Conservation (phyloP, 2,329 filamentous ascomycete genomes). For the Chrysoporthe puriensis region DNA sequence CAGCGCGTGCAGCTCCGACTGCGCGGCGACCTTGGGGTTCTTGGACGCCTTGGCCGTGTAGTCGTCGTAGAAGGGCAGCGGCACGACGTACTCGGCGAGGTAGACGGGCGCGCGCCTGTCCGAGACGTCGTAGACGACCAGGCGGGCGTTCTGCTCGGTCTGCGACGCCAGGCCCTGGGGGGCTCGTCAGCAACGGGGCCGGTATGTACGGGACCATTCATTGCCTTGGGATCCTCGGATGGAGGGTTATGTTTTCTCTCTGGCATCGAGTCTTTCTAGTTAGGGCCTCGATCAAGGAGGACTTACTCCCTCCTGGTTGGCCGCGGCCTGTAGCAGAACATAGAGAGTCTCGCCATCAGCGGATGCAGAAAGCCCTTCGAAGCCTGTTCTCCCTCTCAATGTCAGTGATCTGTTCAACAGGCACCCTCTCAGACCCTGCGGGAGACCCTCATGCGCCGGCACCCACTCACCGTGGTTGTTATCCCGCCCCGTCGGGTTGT, state of each 20-base stretch:
- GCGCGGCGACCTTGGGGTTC: slow-evolving; percentile 56
- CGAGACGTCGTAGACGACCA: slow-evolving; percentile 60
- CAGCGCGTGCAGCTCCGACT: slow-evolving; percentile 71
- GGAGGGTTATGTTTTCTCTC: not conserved
- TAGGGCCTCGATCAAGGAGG: not conserved
- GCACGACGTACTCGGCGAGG: slow-evolving; percentile 66
- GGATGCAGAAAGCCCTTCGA: slow-evolving; percentile 69
- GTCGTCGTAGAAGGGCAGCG: slow-evolving; percentile 62
- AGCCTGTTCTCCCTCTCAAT: slow-evolving; percentile 41
- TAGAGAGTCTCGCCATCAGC: slow-evolving; percentile 66
- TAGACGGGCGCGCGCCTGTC: slow-evolving; percentile 47
- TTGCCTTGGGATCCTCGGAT: not conserved
- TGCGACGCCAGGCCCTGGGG: slow-evolving; percentile 17
- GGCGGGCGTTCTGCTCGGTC: slow-evolving; percentile 52
- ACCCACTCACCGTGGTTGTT: slow-evolving; percentile 62
- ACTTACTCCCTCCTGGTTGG: slow-evolving; percentile 59
- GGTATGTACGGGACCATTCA: not conserved
- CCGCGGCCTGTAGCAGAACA: slow-evolving; percentile 67
- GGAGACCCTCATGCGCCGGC: not conserved
- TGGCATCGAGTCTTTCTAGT: too few species aligned
- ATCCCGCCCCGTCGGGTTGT: slow-evolving; percentile 63
- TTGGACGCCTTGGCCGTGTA: slow-evolving; percentile 47
- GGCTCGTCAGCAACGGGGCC: not conserved
- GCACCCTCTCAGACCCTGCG: too few species aligned
- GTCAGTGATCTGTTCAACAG: too few species aligned